A percentile compares a stretch with the other conserved stretches of the same genome.
Conservation (phyloP, 2,329 filamentous ascomycete genomes). For the Hymenotorrendiella dingleyae region DNA sequence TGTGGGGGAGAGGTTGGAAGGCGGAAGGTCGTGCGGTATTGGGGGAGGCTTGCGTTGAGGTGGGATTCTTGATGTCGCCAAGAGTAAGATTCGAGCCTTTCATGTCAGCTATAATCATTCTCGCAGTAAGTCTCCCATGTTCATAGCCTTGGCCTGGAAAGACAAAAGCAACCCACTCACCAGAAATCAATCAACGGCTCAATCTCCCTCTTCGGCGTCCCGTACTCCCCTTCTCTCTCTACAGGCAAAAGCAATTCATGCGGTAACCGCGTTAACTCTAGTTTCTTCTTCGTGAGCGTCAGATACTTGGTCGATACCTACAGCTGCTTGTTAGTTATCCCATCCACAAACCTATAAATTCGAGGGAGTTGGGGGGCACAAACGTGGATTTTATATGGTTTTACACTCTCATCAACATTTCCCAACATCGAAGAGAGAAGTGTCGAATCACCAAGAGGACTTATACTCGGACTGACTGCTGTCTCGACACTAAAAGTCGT, state of each 20-base stretch:
- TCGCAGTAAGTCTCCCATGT: neutral
- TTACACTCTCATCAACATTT: constrained; percentile 36
- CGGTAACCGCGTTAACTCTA: constrained; percentile 60
- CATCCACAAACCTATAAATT: neutral
- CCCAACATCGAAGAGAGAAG: no score
- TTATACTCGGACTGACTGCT: no score
- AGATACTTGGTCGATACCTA: constrained; percentile 63
- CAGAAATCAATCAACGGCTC: constrained; percentile 63
- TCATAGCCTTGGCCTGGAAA: neutral
- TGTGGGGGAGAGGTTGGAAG: constrained; percentile 31
- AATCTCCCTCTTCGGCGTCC: constrained; percentile 49
- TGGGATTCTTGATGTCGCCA: constrained; percentile 55
- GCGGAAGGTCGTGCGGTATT: constrained; percentile 54
- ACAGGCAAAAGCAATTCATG: constrained; percentile 47
- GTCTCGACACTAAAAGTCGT: no score
- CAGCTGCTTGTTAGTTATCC: constrained; percentile 1
- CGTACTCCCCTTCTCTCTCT: constrained; percentile 48
- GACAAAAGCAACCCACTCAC: constrained; percentile 33
- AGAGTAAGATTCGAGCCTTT: constrained; percentile 59
- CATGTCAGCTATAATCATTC: neutral
- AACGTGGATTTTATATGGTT: constrained; percentile 53
- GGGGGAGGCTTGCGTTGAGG: constrained; percentile 54
- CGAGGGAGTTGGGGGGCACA: constrained; percentile 25
- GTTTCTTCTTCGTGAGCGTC: constrained; percentile 60
- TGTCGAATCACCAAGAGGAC: no score